Evolutionary conservation across 2,329 filamentous ascomycete species (phyloP).

Genomic region (Ascocoryne sarcoides): DNA sequence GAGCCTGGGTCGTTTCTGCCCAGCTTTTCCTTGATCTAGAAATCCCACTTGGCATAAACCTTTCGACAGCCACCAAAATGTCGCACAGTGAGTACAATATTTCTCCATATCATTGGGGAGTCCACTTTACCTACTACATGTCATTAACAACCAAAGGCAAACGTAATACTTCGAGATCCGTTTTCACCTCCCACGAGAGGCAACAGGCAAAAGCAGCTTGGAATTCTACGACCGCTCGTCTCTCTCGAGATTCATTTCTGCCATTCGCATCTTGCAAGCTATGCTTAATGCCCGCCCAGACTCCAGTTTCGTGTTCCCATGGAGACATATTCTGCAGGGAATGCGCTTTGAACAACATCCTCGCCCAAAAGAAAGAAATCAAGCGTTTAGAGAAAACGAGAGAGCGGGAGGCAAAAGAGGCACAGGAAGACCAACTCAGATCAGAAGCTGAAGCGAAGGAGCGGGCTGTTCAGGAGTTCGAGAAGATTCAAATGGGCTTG

Average conservation of each 20-base stretch:
- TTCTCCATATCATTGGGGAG: background rate
- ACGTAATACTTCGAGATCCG: constrained; percentile 81
- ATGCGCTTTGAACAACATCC: constrained; percentile 84
- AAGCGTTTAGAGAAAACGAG: constrained; percentile 65
- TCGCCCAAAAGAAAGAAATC: constrained; percentile 85
- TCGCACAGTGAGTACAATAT: background rate
- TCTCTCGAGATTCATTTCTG: constrained; percentile 84
- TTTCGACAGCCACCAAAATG: background rate
- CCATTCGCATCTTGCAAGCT: constrained; percentile 83
- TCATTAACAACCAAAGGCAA: constrained; percentile 49
- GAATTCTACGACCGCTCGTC: constrained; percentile 73
- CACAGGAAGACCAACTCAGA: constrained; percentile 47
- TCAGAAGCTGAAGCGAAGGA: constrained; percentile 61
- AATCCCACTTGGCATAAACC: too few species aligned
- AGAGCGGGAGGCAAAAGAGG: constrained; percentile 52
- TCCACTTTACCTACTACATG: too few species aligned
- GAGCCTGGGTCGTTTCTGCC: too few species aligned
- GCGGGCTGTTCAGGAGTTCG: constrained; percentile 72
- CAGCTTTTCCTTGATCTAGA: too few species aligned
- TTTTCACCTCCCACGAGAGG: constrained; percentile 91
- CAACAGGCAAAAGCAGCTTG: constrained; percentile 72
- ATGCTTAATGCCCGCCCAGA: constrained; percentile 71
- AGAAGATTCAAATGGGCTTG: constrained; percentile 68
- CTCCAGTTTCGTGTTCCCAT: constrained; percentile 73
- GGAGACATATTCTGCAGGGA: constrained; percentile 94